Evolutionary conservation across 495 filamentous ascomycete species (phyloP), one percentile per base, ranked within the genome.

Genomic region (Hapsidospora chrysogenum): DNA sequence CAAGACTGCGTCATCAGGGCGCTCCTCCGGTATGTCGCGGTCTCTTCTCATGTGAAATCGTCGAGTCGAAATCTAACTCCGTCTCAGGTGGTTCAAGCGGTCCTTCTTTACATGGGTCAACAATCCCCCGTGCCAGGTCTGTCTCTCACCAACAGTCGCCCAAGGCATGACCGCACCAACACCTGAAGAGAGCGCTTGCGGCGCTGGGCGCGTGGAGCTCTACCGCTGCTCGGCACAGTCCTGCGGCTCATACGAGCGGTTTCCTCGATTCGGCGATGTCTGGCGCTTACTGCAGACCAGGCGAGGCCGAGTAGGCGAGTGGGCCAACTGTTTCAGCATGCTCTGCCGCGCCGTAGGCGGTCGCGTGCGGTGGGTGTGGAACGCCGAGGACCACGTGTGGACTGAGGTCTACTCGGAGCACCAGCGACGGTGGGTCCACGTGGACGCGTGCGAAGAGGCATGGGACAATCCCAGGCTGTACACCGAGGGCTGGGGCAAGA

Each of bases 271-370:
- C 54, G 85, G 80, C 33, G 92, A 97, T 52, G 89, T 95, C 13
- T 97, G 92, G 81, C 76, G 84, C 35, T 57, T 96, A 37, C 57
- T 97, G 31, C 78, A 92, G 53, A 85, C 82, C 30, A 61, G 80
- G 38, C 72, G 78, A 41, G 89, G 89, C 17, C 74, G 89, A 39
- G 78, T 72, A 37, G 92, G 89, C 33, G 89, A 99, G 61, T 99
- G 92, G 86, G 86, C 80, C 35, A 95, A 95, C 55, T 94, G 86
- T 60, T 99, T 99, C 59, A 85, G 79, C 54, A 99, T 99, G 89
- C 68, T 99, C 15, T 96, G 89, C 58, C 72, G 89, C 29, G 89
- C 89, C 5, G 71, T 96, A 19, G 86, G 86, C 21, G 78, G 75
- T 23, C 72, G 92, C 29, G 89, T 95, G 13, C 72, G 89, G 43